phyloP scores from a whole-genome alignment of 305 asterid species.

The Salvia sclarea region DNA sequence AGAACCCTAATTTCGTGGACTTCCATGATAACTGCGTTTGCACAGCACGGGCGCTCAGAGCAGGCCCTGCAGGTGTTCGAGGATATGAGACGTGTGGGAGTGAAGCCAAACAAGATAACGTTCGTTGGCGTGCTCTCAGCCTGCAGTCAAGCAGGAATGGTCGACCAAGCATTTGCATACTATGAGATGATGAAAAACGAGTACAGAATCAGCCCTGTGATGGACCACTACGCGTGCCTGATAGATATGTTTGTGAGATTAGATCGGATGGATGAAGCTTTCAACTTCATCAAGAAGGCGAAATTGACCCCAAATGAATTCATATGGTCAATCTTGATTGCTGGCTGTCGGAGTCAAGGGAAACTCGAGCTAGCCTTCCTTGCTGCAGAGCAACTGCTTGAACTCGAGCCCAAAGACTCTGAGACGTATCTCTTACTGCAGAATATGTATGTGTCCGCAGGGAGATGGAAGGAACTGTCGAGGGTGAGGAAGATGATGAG shows the following conservation, averaged over 20 bases:
- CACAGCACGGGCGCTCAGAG: constrained; percentile 67
- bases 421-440: constrained; percentile 63
- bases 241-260: constrained; percentile 79
- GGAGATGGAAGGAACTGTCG: constrained; percentile 72
- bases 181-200: constrained; percentile 73
- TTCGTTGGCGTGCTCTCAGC: constrained; percentile 88
- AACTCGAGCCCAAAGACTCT: constrained; percentile 61
- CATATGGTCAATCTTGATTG: constrained; percentile 77
- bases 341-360: constrained; percentile 85
- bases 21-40: constrained; percentile 72
- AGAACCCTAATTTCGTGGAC: constrained; percentile 93
- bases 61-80: constrained; percentile 75
- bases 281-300: constrained; percentile 55
- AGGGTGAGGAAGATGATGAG: constrained; percentile 73
- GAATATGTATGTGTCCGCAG: constrained; percentile 71
- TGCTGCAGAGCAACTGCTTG: constrained; percentile 80
- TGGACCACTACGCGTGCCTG: constrained; percentile 82
- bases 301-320: constrained; percentile 63
- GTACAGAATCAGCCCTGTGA: constrained; percentile 65
- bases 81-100: constrained; percentile 84
- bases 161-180: constrained; percentile 66
- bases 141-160: constrained; percentile 86
- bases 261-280: constrained; percentile 77
- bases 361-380: constrained; percentile 59
- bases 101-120: constrained; percentile 81